Conservation (phyloP, 768 basidiomycete species). For the Podaxis sp. region DNA sequence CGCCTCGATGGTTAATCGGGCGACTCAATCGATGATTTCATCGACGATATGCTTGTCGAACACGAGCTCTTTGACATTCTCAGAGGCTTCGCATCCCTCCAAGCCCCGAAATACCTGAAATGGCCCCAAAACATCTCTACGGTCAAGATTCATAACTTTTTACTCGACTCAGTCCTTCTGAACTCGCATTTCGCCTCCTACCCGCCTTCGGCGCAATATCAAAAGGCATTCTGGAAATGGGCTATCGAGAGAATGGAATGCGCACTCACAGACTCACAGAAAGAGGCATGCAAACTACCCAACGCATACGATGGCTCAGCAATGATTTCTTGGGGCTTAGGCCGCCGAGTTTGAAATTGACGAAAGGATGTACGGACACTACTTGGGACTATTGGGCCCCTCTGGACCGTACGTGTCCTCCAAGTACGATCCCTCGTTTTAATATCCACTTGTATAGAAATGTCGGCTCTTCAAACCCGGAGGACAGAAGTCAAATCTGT, state of each 20-base stretch:
- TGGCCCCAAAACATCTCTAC: slow-evolving; percentile 42
- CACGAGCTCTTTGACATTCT: slow-evolving; percentile 43
- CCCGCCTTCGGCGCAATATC: slow-evolving; percentile 65
- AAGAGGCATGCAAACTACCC: slow-evolving; percentile 4
- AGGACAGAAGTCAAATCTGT: slow-evolving; percentile 24
- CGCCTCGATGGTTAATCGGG: not conserved
- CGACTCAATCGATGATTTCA: not conserved
- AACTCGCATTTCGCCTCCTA: slow-evolving; percentile 54
- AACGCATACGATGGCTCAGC: not conserved
- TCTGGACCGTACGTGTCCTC: slow-evolving; percentile 31
- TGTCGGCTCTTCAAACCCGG: slow-evolving; percentile 22
- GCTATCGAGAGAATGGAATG: slow-evolving; percentile 53
- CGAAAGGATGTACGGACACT: slow-evolving; percentile 61
- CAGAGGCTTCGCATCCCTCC: slow-evolving; percentile 52
- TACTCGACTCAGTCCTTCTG: slow-evolving; percentile 52
- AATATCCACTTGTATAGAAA: slow-evolving; percentile 18
- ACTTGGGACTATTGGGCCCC: slow-evolving; percentile 46
- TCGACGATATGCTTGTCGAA: not conserved
- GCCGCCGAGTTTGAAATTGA: slow-evolving; percentile 63
- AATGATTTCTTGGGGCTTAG: slow-evolving; percentile 3
- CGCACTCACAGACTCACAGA: slow-evolving; percentile 46
- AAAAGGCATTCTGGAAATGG: slow-evolving; percentile 75
- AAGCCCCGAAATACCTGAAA: slow-evolving; percentile 38
- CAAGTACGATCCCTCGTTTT: not conserved
- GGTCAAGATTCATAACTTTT: slow-evolving; percentile 48